Base-by-base conservation (phyloP, 1,284 basidiomycete species). In the Trametes polyzona region DNA sequence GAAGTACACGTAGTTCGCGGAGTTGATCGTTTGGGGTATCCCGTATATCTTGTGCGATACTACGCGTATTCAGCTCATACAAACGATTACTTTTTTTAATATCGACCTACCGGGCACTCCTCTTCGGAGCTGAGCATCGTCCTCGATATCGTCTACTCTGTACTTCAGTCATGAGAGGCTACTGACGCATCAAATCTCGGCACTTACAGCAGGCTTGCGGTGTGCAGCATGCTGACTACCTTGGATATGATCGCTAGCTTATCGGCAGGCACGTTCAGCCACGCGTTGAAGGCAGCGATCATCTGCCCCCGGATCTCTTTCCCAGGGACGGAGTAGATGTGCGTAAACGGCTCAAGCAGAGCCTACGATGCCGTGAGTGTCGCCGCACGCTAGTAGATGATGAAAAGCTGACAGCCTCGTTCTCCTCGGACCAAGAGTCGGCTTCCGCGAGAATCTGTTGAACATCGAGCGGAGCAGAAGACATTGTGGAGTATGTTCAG, bases 121-220 rank as follows among this genome's bases (percentile, higher is more conserved):
- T 54, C 96, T 76, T 9, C 97, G 81, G 24, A 99, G 79, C 65
- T 96, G 92, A 0, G 95, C 94, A 63, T 93, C 92, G 69, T 99
- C 97, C 73, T 99, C 95, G 35, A 99, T 96, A 71, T 99, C 97
- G 71, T 99, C 97, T 67, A 99, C 88, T 64, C 93, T 95, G 53
- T 59, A 6, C 44, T 51, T 44, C 16, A 26, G 56, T 61, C 47
- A 59, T 35, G 29, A 36, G 9, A 43, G 16, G 43, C 32, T 17
- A 19, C 12, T 41, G 0, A 11, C 6, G 8, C 17, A 17, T 16
- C 33, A 8, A 33, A 16, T 16, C 40, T 17, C 24, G 11, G 4
- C 5, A 75, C 87, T 69, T 67, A 94, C 95, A 99, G 82, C 35
- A 99, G 78, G 69, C 93, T 96, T 1, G 95, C 94, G 47, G 89